Evolutionary conservation across 805 yeast genomes (phyloP).

Genomic region (Kregervanrija fluxuum): DNA sequence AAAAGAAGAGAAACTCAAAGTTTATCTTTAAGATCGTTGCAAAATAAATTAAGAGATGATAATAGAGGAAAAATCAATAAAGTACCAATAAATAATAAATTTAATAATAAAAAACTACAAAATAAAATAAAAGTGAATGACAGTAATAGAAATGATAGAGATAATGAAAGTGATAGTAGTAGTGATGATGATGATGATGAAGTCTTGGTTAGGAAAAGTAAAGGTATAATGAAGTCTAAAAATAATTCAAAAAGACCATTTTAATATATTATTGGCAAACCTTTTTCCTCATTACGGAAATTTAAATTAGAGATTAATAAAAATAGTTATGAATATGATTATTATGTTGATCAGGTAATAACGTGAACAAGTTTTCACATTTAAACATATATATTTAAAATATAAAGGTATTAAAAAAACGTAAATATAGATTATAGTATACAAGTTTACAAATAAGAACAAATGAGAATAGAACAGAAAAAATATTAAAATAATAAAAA

Average conservation of each 20-base stretch:
- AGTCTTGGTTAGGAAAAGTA: conserved; percentile 13
- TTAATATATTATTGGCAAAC: not conserved
- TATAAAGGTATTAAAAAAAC: too few species aligned
- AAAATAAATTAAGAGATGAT: conserved; percentile 21
- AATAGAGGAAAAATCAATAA: conserved; percentile 8
- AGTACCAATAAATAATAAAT: conserved; percentile 2
- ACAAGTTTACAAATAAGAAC: too few species aligned
- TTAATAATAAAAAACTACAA: not conserved
- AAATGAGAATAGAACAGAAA: too few species aligned
- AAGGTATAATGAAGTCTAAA: not conserved
- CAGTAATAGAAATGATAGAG: not conserved
- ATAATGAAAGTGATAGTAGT: not conserved
- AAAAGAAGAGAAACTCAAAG: conserved; percentile 8
- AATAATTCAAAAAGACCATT: conserved; percentile 1
- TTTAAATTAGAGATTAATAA: not conserved
- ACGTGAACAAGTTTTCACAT: too few species aligned
- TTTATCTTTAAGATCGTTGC: conserved; percentile 19
- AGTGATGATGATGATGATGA: conserved; percentile 19
- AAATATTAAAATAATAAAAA: too few species aligned
- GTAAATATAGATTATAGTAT: too few species aligned
- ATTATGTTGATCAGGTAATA: not conserved
- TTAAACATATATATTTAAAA: too few species aligned
- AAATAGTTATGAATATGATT: not conserved
- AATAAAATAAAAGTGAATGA: not conserved
- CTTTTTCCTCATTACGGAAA: not conserved